Evolutionary conservation across 306 rosid genomes (phyloP), one percentile per base, ranked within the genome.

Genomic region (Mucuna pruriens): DNA sequence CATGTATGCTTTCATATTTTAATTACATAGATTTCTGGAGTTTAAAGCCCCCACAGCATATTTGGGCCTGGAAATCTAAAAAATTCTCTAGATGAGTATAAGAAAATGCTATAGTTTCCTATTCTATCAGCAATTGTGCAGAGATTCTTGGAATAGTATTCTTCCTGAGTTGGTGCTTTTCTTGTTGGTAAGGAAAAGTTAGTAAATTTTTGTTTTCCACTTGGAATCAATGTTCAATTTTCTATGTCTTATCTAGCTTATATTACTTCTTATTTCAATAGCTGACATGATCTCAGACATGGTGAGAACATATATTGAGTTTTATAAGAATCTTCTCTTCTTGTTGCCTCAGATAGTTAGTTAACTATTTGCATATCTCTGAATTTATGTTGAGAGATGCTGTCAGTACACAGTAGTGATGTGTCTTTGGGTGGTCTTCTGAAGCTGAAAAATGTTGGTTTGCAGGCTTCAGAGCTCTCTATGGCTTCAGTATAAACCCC

Each of bases 101-200:
- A 86, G 86, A 82, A 86, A 85, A 82, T 87, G 86, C 82, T 78
- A 85, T 91, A 88, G 84, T 90, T 80, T 89, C 87, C 87, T 94
- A 91, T 91, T 84, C 89, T 90, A 85, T 90, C 97, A 81, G 88
- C 98, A 86, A 60, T 87, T 87, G 87, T 86, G 88, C 95, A 82
- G 90, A 88, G 90, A 86, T 85, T 91, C 91, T 88, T 91, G 95
- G 97, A 94, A 83, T 80, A 69, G n/a, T 90, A 86, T 90, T 91
- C 97, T 89, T 85, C 98, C 94, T 90, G 94, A 86, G 87, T 89
- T 87, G 97, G 97, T 90, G 97, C 97, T 79, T 88, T 90, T 89
- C 86, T 94, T 87, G 90, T 94, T 89, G 98, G 97, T 94, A 94
- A 91, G 97, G 87, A 86, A 80, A 80, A 81, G 83, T 79, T 72